Conservation (phyloP, 1,139 yeast genomes). For the Diutina rugosa region DNA sequence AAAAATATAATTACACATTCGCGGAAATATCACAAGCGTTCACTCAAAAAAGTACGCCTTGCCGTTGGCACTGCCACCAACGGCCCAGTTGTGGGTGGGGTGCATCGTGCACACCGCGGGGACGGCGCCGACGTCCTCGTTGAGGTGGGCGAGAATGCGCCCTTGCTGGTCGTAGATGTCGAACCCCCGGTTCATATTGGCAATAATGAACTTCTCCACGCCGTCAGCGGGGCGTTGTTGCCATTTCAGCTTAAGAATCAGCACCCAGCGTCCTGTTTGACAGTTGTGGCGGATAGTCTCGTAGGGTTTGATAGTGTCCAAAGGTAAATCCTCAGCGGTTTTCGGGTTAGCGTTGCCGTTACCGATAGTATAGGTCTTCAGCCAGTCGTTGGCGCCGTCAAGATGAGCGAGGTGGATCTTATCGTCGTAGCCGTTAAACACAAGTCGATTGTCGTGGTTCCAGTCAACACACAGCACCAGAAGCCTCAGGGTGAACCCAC, state of each 20-base stretch:
- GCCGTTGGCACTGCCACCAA: conserved; percentile 94
- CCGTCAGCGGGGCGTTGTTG: conserved; percentile 59
- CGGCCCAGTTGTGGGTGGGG: conserved; percentile 78
- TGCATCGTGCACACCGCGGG: conserved; percentile 84
- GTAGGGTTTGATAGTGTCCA: conserved; percentile 33
- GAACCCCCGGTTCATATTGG: conserved; percentile 79
- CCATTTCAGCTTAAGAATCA: conserved; percentile 81
- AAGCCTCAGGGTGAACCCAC: conserved; percentile 57
- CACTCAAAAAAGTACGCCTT: conserved; percentile 54
- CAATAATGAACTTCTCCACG: conserved; percentile 75
- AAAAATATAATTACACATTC: neutral
- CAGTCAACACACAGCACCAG: conserved; percentile 83
- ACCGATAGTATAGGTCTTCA: neutral
- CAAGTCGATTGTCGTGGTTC: conserved; percentile 63
- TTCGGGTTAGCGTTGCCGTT: conserved; percentile 8
- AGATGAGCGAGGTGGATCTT: conserved; percentile 43
- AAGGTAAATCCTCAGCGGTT: neutral
- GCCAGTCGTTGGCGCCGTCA: conserved; percentile 6
- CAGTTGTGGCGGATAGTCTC: conserved; percentile 72
- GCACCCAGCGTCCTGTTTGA: conserved; percentile 94
- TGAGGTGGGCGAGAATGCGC: conserved; percentile 62
- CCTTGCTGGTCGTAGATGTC: conserved; percentile 76
- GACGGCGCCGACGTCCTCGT: conserved; percentile 58
- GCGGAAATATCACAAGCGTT: neutral
- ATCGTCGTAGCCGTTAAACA: conserved; percentile 90